These are phyloP conservation scores for Synura sp. DNA, from an alignment of 352 stramenopile species.

Conservation along the genomic window DNA sequence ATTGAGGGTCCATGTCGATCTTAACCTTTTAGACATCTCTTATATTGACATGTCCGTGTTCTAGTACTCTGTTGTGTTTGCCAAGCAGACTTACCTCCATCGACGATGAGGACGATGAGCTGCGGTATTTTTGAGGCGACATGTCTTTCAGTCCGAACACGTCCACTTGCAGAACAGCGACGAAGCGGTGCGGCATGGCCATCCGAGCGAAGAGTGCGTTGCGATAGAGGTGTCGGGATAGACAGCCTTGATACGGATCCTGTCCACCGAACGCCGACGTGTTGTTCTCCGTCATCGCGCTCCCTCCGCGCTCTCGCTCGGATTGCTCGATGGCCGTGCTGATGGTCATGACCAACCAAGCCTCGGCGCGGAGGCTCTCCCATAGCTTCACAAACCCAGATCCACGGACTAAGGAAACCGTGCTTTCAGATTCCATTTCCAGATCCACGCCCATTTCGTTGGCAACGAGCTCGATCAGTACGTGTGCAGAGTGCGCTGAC, in stretches of 20 bases:
- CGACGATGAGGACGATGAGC: background rate
- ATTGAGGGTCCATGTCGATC: no score
- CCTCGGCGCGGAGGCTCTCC: background rate
- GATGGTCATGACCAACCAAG: background rate
- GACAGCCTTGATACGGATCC: background rate
- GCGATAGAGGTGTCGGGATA: conserved; percentile 34
- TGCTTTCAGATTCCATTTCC: no score
- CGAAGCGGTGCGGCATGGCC: conserved; percentile 47
- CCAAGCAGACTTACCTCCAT: no score
- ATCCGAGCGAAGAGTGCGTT: conserved; percentile 46
- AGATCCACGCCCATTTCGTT: background rate
- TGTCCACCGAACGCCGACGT: background rate
- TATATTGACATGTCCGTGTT: no score
- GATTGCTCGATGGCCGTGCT: background rate
- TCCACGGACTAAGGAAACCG: no score
- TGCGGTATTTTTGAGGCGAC: conserved; percentile 23
- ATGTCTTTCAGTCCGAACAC: conserved; percentile 49
- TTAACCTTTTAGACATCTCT: no score
- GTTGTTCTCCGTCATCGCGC: background rate
- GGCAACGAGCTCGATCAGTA: background rate
- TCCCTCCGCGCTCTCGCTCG: background rate
- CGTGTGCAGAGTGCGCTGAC: background rate
- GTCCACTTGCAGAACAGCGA: conserved; percentile 46
- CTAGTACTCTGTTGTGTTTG: no score
- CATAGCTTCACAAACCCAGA: background rate